Base-by-base conservation (phyloP, 805 yeast species). In the Metschnikowia matae region DNA sequence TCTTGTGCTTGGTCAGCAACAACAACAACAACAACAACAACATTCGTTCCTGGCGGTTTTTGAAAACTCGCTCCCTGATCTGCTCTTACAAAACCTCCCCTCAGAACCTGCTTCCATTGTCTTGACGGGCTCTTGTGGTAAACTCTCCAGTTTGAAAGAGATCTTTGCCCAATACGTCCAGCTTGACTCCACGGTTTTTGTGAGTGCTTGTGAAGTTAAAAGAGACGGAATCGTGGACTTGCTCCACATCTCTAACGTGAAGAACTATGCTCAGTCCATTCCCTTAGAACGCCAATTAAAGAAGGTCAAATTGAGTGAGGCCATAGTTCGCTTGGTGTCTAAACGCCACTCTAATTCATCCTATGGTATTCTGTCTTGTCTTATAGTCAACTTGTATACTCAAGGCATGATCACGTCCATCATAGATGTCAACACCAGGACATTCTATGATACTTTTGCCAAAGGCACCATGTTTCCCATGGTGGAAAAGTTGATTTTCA, bases 131-230 rank as follows among this genome's bases (percentile, higher is more conserved):
- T 15, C 40, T 23, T 15, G 63, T 39, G 73, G 72, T 13, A 69
- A 69, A 51, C 67, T 72, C 15, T 64, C 69, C 38, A 58, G 64
- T 6, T 48, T 68, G 29, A 50, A 51, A 26, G 54, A 54, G 18
- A 58, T 64, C 14, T 53, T 65, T 23, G 40, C 50, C 15, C 49
- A 48, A 8, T 60, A 58, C 42, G 34, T 54, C 6, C 37, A 34
- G n/a, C 21, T 34, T 13, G 52, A 55, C 32, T 35, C 46, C 26
- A 35, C 44, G 26, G 52, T 37, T 15, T 54, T 26, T 17, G 36
- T 69, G 15, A 61, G 64, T 20, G 71, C 70, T 1, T 64, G 63
- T 51, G 71, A 68, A 41, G 60, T 69, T 11, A 54, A 57, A 18
- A 64, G 61, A 21, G 65, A 66, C 48, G 61, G 55, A 44, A 54